phyloP scores from a whole-genome alignment of 208 protist species.

The Crithidia expoeki region DNA sequence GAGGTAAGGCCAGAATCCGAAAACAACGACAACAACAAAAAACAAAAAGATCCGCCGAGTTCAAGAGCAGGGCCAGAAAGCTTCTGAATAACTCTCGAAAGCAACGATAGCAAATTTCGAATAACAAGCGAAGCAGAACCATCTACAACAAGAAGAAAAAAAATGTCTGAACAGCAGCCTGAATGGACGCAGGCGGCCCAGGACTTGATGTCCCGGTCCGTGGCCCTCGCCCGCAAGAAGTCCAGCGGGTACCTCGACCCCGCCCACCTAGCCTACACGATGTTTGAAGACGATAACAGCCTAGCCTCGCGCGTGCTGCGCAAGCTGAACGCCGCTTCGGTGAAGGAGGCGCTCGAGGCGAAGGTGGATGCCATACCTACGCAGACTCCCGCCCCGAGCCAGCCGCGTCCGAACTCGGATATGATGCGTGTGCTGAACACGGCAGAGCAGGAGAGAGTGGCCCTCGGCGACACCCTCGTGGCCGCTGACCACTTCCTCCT shows the following conservation, averaged over 20 bases:
- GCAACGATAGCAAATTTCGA: too few relatives aligned
- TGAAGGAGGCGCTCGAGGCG: conserved; percentile 56
- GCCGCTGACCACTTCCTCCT: conserved; percentile 86
- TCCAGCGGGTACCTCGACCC: conserved; percentile 70
- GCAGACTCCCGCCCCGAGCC: conserved; percentile 65
- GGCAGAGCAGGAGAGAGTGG: conserved; percentile 77
- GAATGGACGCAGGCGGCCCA: conserved; percentile 75
- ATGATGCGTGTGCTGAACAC: conserved; percentile 81
- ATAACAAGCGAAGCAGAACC: too few relatives aligned
- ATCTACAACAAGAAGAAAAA: conserved; percentile 8
- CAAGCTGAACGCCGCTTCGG: conserved; percentile 55
- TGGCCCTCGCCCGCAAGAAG: conserved; percentile 54
- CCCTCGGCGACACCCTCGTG: conserved; percentile 73
- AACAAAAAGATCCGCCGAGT: too few relatives aligned
- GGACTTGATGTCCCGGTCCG: conserved; percentile 50
- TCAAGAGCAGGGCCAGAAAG: too few relatives aligned
- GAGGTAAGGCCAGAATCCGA: too few relatives aligned
- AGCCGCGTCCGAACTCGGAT: conserved; percentile 71
- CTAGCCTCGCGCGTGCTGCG: conserved; percentile 67
- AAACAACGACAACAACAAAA: too few relatives aligned
- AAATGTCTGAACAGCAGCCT: conserved; percentile 32
- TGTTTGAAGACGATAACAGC: conserved; percentile 69
- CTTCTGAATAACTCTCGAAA: too few relatives aligned
- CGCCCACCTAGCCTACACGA: conserved; percentile 55
- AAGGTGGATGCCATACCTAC: conserved; percentile 52